Conservation (phyloP, 192 early-diverging fungal genomes). For the Phlyctochytrium arcticum region DNA sequence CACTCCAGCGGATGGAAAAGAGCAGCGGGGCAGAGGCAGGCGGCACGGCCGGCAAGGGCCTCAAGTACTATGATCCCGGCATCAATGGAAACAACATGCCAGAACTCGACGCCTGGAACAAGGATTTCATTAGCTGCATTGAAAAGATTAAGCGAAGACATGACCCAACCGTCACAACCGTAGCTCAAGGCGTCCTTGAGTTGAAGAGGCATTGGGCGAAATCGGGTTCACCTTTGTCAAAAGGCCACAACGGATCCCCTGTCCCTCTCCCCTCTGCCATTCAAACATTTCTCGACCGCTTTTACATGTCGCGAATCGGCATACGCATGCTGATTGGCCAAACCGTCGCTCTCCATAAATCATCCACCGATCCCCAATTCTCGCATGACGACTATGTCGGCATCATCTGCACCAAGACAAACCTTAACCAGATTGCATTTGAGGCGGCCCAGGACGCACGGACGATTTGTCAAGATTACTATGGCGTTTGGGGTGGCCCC, state of each 20-base stretch:
- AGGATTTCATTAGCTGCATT: constrained; percentile 78
- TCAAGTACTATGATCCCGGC: constrained; percentile 19
- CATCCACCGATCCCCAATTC: constrained; percentile 16
- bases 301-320: constrained; percentile 97
- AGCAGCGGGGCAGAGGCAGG: background rate
- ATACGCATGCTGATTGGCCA: constrained; percentile 94
- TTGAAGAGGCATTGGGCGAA: constrained; percentile 68
- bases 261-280: constrained; percentile 60
- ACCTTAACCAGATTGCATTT: constrained; percentile 71
- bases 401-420: constrained; percentile 89
- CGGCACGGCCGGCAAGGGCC: background rate
- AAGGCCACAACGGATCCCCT: background rate
- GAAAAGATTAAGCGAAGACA: constrained; percentile 91
- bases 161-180: constrained; percentile 84
- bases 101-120: constrained; percentile 22
- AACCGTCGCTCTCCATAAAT: constrained; percentile 37
- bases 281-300: constrained; percentile 89
- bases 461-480: constrained; percentile 87
- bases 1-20: constrained; percentile 12
- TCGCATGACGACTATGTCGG: constrained; percentile 72
- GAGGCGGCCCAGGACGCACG: constrained; percentile 90
- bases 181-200: constrained; percentile 93
- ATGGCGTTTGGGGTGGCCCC: constrained; percentile 68
- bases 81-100: constrained; percentile 19
- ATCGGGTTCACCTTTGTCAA: constrained; percentile 32